These are phyloP conservation scores for Apiospora kogelbergensis DNA, from an alignment of 2,329 filamentous ascomycete genomes.

Conservation along the genomic window DNA sequence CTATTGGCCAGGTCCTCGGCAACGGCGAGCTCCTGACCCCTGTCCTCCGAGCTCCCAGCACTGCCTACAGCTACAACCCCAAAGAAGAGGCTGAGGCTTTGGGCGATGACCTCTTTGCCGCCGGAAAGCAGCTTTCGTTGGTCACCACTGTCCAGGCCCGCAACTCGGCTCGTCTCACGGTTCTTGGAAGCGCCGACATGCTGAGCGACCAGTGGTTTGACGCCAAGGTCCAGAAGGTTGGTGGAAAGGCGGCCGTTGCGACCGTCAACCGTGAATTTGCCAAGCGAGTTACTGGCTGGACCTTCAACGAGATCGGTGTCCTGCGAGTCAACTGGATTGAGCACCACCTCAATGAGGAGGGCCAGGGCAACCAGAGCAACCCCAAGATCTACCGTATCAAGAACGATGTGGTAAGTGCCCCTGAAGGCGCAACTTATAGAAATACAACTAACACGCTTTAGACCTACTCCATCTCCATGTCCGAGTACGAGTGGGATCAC, in stretches of 20 bases:
- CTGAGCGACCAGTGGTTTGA: conserved; percentile 88
- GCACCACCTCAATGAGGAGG: conserved; percentile 66
- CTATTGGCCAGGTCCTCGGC: conserved; percentile 80
- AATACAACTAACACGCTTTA: conserved; percentile 34
- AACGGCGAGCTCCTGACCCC: conserved; percentile 75
- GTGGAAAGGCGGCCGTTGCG: conserved; percentile 50
- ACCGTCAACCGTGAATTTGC: conserved; percentile 85
- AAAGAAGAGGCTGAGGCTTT: conserved; percentile 75
- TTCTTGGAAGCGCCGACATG: conserved; percentile 84
- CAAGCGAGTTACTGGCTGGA: conserved; percentile 85
- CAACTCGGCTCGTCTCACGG: conserved; percentile 86
- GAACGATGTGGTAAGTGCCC: conserved; percentile 82
- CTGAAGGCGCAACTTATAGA: background rate
- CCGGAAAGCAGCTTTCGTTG: conserved; percentile 78
- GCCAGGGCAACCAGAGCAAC: conserved; percentile 63
- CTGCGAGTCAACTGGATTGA: conserved; percentile 80
- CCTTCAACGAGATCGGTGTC: conserved; percentile 92
- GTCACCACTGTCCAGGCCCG: conserved; percentile 87
- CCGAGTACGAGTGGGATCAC: conserved; percentile 75
- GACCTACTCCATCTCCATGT: conserved; percentile 86
- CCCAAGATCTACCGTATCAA: conserved; percentile 93
- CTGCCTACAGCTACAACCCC: conserved; percentile 90
- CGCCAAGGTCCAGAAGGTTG: conserved; percentile 68
- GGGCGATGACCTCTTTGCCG: conserved; percentile 77
- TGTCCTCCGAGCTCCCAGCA: conserved; percentile 77